These are phyloP conservation scores for Lachancea kluyveri DNA, from an alignment of 805 yeast genomes.

Conservation along the genomic window DNA sequence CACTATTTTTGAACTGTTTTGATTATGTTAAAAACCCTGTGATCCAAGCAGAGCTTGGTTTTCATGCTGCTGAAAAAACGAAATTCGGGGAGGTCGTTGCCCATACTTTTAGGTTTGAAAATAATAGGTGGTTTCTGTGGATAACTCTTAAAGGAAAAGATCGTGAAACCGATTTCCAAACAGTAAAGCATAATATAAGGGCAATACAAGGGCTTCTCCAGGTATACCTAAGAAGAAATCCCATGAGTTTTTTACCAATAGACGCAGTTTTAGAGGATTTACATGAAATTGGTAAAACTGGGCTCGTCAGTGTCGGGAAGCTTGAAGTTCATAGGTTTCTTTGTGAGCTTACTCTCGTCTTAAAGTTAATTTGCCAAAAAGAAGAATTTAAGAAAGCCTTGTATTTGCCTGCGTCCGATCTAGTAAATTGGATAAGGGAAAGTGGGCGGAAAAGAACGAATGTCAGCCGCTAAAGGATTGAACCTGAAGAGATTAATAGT, in stretches of 20 bases:
- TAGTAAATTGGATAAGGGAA: background rate
- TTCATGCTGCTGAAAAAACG: conserved; percentile 9
- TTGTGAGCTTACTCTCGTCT: conserved; percentile 11
- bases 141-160: conserved; percentile 5
- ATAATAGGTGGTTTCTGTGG: conserved; percentile 17
- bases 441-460: background rate
- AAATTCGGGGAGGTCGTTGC: conserved; percentile 11
- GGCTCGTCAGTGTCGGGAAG: conserved; percentile 7
- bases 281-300: conserved; percentile 9
- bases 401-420: background rate
- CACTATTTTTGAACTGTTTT: conserved; percentile 33
- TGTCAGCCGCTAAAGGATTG: conserved; percentile 10
- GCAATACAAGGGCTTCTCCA: conserved; percentile 17
- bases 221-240: conserved; percentile 10
- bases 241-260: conserved; percentile 21
- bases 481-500: conserved; percentile 24
- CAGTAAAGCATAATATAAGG: conserved; percentile 13
- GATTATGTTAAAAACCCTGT: conserved; percentile 40
- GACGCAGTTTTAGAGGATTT: conserved; percentile 12
- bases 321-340: conserved; percentile 11
- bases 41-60: conserved; percentile 15
- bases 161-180: conserved; percentile 4
- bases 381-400: conserved; percentile 2
- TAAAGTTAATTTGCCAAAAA: conserved; percentile 4
- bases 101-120: conserved; percentile 18